phyloP scores from a whole-genome alignment of 2,329 filamentous ascomycete species.

The Metarhizium sp. region DNA sequence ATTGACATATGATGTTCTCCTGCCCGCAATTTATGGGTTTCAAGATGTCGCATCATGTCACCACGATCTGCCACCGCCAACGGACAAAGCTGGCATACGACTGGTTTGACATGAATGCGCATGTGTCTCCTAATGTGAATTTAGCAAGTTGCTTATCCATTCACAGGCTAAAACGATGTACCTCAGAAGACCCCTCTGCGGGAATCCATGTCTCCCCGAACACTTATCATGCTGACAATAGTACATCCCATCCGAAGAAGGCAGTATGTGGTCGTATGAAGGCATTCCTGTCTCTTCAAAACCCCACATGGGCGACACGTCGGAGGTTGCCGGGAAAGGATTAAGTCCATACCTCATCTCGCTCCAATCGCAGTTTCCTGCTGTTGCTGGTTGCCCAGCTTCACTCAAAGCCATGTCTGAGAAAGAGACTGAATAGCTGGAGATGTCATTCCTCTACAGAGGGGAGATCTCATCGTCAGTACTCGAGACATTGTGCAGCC shows the following conservation, averaged over 20 bases:
- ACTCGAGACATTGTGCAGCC: neutral
- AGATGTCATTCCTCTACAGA: neutral
- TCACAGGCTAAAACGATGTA: too few species aligned
- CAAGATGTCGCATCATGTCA: neutral
- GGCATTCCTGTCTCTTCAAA: constrained; percentile 1
- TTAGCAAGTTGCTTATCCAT: neutral
- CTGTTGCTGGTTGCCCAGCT: neutral
- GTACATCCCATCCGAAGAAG: constrained; percentile 1
- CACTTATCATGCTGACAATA: neutral
- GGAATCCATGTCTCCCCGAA: neutral
- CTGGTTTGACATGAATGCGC: constrained; percentile 1
- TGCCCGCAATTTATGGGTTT: too few species aligned
- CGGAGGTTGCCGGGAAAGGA: neutral
- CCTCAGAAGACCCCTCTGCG: neutral
- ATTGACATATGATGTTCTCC: too few species aligned
- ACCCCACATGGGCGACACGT: neutral
- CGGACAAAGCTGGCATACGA: neutral
- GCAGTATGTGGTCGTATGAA: neutral
- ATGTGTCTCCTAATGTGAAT: neutral
- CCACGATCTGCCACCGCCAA: neutral
- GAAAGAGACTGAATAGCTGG: neutral
- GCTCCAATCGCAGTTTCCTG: neutral
- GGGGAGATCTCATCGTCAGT: neutral
- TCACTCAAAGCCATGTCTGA: neutral
- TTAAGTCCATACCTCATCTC: neutral